These are phyloP conservation scores for Saccharomycopsis javanensis DNA, from an alignment of 805 yeast species.

Conservation along the genomic window DNA sequence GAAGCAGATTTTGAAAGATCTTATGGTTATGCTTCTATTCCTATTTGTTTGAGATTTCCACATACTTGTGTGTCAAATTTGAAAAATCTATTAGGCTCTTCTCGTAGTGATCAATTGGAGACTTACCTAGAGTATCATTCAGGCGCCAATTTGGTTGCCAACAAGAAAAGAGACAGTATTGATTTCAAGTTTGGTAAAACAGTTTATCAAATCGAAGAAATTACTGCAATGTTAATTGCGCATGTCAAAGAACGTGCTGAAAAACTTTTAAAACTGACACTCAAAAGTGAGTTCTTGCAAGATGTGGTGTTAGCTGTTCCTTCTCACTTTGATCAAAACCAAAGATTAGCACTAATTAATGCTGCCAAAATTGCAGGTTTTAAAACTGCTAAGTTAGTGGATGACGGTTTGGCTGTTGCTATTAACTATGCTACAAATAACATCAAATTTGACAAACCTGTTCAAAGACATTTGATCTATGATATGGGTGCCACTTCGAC, in stretches of 20 bases:
- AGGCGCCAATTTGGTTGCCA: constrained; percentile 41
- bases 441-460: constrained; percentile 32
- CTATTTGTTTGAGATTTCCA: constrained; percentile 68
- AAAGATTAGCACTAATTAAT: constrained; percentile 64
- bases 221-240: constrained; percentile 71
- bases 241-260: constrained; percentile 61
- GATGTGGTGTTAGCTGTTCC: constrained; percentile 76
- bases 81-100: constrained; percentile 64
- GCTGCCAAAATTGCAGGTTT: constrained; percentile 63
- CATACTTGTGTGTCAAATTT: constrained; percentile 52
- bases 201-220: constrained; percentile 54
- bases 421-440: constrained; percentile 58
- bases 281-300: constrained; percentile 41
- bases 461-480: constrained; percentile 59
- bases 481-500: constrained; percentile 94
- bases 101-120: constrained; percentile 36
- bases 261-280: constrained; percentile 43
- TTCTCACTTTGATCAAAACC: constrained; percentile 50
- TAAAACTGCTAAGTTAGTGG: constrained; percentile 52
- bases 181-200: constrained; percentile 41
- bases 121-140: constrained; percentile 48
- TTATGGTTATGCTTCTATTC: constrained; percentile 68
- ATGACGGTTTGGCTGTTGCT: constrained; percentile 90
- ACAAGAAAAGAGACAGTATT: constrained; percentile 42
- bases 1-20: constrained; percentile 51